Conservation (phyloP, 2,329 filamentous ascomycete genomes). For the Chalaropsis thielavioides region DNA sequence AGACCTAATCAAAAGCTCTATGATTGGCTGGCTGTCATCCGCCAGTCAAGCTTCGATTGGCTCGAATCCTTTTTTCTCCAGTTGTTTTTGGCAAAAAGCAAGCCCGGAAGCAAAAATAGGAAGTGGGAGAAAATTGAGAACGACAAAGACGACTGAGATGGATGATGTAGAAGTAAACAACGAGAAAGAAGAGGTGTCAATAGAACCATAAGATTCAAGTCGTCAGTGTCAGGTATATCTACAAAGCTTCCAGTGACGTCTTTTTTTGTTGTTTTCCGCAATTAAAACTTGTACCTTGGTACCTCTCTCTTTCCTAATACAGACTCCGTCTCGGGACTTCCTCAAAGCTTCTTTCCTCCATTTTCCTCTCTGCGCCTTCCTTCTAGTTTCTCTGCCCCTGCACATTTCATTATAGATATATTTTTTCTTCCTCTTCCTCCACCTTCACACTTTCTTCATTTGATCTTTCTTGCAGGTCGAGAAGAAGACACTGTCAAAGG, state of each 20-base stretch:
- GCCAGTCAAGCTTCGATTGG: conserved; percentile 11
- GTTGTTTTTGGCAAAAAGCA: conserved; percentile 11
- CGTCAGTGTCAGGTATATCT: neutral
- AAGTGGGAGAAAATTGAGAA: conserved; percentile 2
- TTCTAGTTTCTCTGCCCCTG: conserved; percentile 8
- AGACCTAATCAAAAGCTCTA: conserved; percentile 12
- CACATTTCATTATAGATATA: conserved; percentile 11
- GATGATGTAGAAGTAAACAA: neutral
- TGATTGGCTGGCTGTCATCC: conserved; percentile 16
- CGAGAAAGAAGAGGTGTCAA: neutral
- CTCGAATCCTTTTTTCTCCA: conserved; percentile 11
- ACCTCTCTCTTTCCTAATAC: neutral
- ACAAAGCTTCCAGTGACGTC: neutral
- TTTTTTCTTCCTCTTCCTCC: conserved; percentile 6
- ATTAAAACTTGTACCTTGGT: neutral
- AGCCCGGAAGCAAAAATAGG: conserved; percentile 4
- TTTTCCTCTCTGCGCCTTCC: conserved; percentile 9
- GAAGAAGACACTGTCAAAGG: neutral
- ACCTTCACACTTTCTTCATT: neutral
- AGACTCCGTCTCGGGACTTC: neutral
- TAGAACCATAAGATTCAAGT: neutral
- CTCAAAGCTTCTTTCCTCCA: conserved; percentile 5
- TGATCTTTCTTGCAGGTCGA: conserved; percentile 4
- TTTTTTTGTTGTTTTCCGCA: no score
- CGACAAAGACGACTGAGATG: neutral